A percentile compares a stretch with the other conserved stretches of the same genome.
Conservation (phyloP, 192 early-diverging fungal species). For the Podila horticola region DNA sequence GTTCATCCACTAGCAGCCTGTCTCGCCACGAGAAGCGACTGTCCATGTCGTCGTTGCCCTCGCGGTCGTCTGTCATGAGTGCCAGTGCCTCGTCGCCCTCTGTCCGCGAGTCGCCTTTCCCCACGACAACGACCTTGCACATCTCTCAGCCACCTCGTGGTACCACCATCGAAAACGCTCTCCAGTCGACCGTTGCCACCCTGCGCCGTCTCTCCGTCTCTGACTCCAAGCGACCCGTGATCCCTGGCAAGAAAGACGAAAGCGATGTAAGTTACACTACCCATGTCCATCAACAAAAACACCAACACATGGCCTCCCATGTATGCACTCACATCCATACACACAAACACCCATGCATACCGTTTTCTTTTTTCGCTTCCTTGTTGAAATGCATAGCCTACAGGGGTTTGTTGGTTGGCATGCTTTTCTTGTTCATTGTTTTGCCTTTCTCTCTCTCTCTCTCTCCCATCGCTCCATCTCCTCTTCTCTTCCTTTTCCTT, state of each 20-base stretch:
- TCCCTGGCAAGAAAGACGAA: conserved; percentile 46
- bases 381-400: too few species aligned
- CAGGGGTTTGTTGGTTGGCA: too few species aligned
- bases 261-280: conserved; percentile 5
- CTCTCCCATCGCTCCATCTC: too few species aligned
- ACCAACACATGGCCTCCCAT: too few species aligned
- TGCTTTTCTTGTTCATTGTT: too few species aligned
- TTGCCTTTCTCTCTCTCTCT: too few species aligned
- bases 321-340: too few species aligned
- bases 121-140: conserved; percentile 28
- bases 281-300: too few species aligned
- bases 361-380: too few species aligned
- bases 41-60: conserved; percentile 35
- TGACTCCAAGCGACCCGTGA: conserved; percentile 31
- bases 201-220: conserved; percentile 50
- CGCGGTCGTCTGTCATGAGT: neutral
- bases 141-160: conserved; percentile 44
- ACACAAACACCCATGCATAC: too few species aligned
- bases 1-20: neutral
- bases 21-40: conserved; percentile 44
- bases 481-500: too few species aligned
- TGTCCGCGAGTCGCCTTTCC: neutral
- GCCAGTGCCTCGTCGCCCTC: neutral
- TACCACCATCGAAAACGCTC: conserved; percentile 48
- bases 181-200: conserved; percentile 54